Conservation (phyloP, 768 basidiomycete genomes). For the Boletus tomentosulus region DNA sequence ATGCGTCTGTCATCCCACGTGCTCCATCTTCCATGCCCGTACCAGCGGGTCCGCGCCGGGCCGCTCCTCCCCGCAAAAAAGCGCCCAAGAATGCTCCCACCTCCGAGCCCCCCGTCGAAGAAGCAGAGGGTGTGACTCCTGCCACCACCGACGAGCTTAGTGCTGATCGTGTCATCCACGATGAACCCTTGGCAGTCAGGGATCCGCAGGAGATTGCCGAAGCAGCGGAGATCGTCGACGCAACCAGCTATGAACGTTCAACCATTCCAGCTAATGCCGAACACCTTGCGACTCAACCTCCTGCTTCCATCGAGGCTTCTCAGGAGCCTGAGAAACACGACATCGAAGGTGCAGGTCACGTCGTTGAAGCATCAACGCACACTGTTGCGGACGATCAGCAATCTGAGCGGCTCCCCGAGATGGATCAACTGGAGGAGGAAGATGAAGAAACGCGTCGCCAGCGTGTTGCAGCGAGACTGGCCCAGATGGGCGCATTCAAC, state of each 20-base stretch:
- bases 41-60: conserved; percentile 66
- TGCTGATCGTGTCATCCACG: conserved; percentile 5
- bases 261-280: neutral
- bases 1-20: conserved; percentile 30
- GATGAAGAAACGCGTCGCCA: conserved; percentile 52
- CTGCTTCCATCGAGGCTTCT: conserved; percentile 2
- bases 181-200: neutral
- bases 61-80: conserved; percentile 72
- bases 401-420: conserved; percentile 1
- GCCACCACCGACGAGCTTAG: conserved; percentile 4
- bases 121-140: conserved; percentile 4
- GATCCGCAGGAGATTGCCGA: conserved; percentile 12
- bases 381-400: conserved; percentile 2
- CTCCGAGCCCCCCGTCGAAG: conserved; percentile 22
- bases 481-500: conserved; percentile 60
- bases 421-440: conserved; percentile 30
- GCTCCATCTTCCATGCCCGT: conserved; percentile 64
- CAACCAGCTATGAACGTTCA: neutral
- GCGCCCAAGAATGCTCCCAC: conserved; percentile 48
- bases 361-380: conserved; percentile 3
- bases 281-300: neutral
- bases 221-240: conserved; percentile 1
- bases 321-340: conserved; percentile 12
- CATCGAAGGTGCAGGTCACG: conserved; percentile 1
- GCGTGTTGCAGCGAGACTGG: conserved; percentile 55